Conservation (phyloP, 2,329 filamentous ascomycete species). For the Pezicula rhizophila region DNA sequence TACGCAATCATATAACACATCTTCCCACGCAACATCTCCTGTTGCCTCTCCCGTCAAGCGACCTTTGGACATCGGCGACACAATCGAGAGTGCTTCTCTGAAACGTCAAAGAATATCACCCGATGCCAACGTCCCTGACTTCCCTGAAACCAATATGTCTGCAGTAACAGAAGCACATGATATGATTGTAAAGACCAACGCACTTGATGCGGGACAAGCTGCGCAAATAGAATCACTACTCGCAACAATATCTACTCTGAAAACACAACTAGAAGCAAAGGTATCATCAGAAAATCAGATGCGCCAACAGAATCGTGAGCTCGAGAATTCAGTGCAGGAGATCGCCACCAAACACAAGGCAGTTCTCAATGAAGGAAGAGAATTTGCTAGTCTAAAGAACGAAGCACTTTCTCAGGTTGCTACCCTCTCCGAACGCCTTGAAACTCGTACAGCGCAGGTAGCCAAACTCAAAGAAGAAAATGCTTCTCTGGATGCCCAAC, state of each 20-base stretch:
- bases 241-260: conserved; percentile 29
- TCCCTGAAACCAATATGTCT: too few relatives aligned
- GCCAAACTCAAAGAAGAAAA: conserved; percentile 22
- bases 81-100: not conserved
- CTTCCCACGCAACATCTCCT: conserved; percentile 11
- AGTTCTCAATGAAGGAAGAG: conserved; percentile 46
- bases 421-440: conserved; percentile 13
- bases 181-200: conserved; percentile 1
- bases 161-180: not conserved
- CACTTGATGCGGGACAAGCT: conserved; percentile 2
- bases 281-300: conserved; percentile 31
- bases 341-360: conserved; percentile 43
- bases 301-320: conserved; percentile 37
- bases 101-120: too few relatives aligned
- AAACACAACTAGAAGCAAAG: conserved; percentile 19
- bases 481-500: conserved; percentile 12
- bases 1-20: conserved; percentile 10
- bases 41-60: conserved; percentile 3
- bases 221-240: conserved; percentile 6
- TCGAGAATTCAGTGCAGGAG: conserved; percentile 36
- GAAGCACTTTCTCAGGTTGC: conserved; percentile 7
- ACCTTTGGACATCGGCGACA: not conserved
- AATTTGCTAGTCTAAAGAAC: conserved; percentile 37
- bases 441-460: conserved; percentile 13
- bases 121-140: too few relatives aligned